phyloP scores from a whole-genome alignment of 352 stramenopile species.

The Phytophthora foliorum region DNA sequence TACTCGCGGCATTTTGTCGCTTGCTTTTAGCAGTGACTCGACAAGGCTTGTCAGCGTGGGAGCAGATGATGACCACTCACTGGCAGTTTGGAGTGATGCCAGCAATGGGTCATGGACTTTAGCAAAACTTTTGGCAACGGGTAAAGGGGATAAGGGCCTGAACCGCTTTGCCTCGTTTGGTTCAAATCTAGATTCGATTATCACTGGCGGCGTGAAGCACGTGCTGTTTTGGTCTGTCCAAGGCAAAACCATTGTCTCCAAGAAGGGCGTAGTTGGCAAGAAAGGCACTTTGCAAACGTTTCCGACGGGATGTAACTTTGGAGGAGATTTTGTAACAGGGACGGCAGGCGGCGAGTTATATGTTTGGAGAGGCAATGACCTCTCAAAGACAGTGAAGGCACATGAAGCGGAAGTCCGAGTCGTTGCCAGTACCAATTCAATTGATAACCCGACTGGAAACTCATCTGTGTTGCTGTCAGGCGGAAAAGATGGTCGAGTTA shows the following conservation, averaged over 20 bases:
- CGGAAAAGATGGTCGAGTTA: slow-evolving; percentile 76
- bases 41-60: slow-evolving; percentile 76
- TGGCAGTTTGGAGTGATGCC: slow-evolving; percentile 80
- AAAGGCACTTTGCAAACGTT: slow-evolving; percentile 65
- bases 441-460: slow-evolving; percentile 10
- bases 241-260: slow-evolving; percentile 61
- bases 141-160: slow-evolving; percentile 64
- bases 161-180: slow-evolving; percentile 70
- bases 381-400: slow-evolving; percentile 65
- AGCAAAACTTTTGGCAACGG: slow-evolving; percentile 48
- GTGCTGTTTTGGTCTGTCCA: slow-evolving; percentile 76
- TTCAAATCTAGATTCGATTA: slow-evolving; percentile 38
- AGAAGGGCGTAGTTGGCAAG: slow-evolving; percentile 73
- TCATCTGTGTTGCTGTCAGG: slow-evolving; percentile 56
- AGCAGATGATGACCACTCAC: slow-evolving; percentile 84
- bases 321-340: slow-evolving; percentile 59
- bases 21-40: slow-evolving; percentile 73
- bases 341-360: slow-evolving; percentile 67
- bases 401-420: slow-evolving; percentile 66
- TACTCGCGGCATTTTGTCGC: slow-evolving; percentile 68
- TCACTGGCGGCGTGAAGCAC: slow-evolving; percentile 77
- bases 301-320: slow-evolving; percentile 55
- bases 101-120: slow-evolving; percentile 78
- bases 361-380: slow-evolving; percentile 63
- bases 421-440: slow-evolving; percentile 35